phyloP scores from a whole-genome alignment of 139 green algal genomes.

The Closterium sp. region DNA sequence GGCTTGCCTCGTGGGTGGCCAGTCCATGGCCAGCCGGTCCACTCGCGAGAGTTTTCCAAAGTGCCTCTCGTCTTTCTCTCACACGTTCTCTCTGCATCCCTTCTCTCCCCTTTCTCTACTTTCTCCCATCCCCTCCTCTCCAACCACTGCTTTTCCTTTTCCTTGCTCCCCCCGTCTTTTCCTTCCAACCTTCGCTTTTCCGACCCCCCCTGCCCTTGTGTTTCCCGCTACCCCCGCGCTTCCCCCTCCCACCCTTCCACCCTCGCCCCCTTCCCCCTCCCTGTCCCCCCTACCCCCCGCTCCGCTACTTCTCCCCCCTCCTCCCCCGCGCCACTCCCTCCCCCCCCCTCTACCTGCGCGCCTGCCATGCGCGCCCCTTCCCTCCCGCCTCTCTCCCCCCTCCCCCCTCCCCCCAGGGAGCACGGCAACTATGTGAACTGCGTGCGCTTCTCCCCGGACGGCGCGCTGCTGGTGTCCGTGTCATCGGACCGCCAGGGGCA shows the following conservation, averaged over 20 bases:
- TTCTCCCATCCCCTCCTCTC: neutral
- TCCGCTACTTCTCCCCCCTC: neutral
- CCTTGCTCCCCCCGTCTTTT: neutral
- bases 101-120: neutral
- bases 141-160: neutral
- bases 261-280: neutral
- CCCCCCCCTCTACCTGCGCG: neutral
- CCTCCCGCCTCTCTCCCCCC: neutral
- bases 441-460: slow-evolving; percentile 58
- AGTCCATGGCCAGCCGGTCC: no score
- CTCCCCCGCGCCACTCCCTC: neutral
- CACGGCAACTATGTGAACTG: slow-evolving; percentile 65
- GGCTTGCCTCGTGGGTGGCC: no score
- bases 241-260: neutral
- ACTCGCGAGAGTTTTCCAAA: neutral
- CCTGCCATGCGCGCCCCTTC: neutral
- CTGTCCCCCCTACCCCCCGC: neutral
- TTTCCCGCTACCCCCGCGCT: no score
- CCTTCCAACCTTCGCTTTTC: no score
- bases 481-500: slow-evolving; percentile 52
- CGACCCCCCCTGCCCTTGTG: no score
- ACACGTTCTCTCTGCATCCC: neutral
- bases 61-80: neutral
- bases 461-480: slow-evolving; percentile 43
- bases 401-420: slow-evolving; percentile 20